Percentiles rank a stretch among this genome's conserved stretches.
Evolutionary conservation across 2,329 filamentous ascomycete species (phyloP).

Genomic region (Didymella glomerata): DNA sequence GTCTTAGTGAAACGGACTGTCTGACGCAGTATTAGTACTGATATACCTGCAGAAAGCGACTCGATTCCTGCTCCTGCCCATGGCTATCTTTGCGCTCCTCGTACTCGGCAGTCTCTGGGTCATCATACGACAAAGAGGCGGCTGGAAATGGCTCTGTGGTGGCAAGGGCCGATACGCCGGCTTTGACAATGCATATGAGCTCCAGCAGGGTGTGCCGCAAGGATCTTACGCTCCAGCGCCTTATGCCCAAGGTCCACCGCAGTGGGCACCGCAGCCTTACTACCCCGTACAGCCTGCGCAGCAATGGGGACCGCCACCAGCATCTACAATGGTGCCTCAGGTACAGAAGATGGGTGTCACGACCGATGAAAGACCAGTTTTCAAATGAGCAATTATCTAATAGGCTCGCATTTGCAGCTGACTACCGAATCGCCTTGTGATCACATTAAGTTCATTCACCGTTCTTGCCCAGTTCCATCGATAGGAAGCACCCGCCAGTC

Average conservation of each 20-base stretch:
- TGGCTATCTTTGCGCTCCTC: slow-evolving; percentile 32
- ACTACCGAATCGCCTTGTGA: too few species aligned
- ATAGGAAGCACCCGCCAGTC: too few species aligned
- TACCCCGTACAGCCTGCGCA: slow-evolving; percentile 18
- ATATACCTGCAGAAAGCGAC: slow-evolving; percentile 31
- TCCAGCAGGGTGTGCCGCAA: slow-evolving; percentile 5
- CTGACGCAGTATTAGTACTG: neutral
- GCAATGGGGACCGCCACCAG: slow-evolving; percentile 22
- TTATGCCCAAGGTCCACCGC: slow-evolving; percentile 4
- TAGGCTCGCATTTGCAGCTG: neutral
- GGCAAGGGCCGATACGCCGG: slow-evolving; percentile 41
- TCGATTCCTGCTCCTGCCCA: slow-evolving; percentile 35
- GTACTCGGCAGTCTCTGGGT: slow-evolving; percentile 32
- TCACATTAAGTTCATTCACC: too few species aligned
- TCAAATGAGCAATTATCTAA: neutral
- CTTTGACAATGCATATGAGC: slow-evolving; percentile 38
- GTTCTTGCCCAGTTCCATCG: too few species aligned
- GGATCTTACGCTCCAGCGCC: neutral
- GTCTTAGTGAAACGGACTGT: neutral
- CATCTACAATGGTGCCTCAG: neutral
- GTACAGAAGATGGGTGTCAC: slow-evolving; percentile 10
- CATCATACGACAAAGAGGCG: slow-evolving; percentile 37
- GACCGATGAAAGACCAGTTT: slow-evolving; percentile 4
- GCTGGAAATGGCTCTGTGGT: slow-evolving; percentile 38
- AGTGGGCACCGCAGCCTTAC: slow-evolving; percentile 13